A percentile compares a stretch with the other conserved stretches of the same genome.
phyloP scores from a whole-genome alignment of 2,329 filamentous ascomycete genomes.

The Xylaria sp. region DNA sequence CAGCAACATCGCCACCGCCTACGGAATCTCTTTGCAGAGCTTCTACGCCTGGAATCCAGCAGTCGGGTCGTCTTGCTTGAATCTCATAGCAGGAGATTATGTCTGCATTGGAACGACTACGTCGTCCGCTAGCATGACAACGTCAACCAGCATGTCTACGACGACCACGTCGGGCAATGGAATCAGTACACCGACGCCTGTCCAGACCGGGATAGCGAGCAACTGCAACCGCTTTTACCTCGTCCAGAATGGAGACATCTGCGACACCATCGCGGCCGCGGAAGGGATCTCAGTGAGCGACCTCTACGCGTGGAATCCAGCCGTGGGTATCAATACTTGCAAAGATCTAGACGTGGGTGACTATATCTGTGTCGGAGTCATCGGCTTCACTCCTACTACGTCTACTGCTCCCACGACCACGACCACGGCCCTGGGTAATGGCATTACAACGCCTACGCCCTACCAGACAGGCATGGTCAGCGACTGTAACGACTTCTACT shows the following conservation, averaged over 20 bases:
- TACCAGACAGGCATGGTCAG: background rate
- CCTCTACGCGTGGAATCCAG: conserved; percentile 26
- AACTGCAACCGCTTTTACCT: conserved; percentile 34
- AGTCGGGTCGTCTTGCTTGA: background rate
- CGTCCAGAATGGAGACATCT: conserved; percentile 28
- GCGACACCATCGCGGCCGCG: background rate
- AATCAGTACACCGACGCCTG: conserved; percentile 31
- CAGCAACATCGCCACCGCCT: background rate
- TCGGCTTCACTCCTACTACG: conserved; percentile 4
- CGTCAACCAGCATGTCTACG: background rate
- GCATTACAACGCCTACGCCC: conserved; percentile 1
- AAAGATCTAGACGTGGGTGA: background rate
- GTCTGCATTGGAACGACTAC: background rate
- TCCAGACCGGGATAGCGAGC: conserved; percentile 26
- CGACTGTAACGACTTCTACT: conserved; percentile 2
- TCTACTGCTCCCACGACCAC: background rate
- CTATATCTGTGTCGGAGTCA: conserved; percentile 17
- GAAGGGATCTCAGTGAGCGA: conserved; percentile 15
- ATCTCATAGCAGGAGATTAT: background rate
- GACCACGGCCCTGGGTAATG: background rate
- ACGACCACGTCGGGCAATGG: conserved; percentile 29
- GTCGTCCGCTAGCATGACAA: background rate
- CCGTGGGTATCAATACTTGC: background rate
- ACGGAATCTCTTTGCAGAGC: conserved; percentile 8
- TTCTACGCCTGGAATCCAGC: conserved; percentile 25